Conservation (phyloP, 352 stramenopile species). For the Globisporangium orthogonon region DNA sequence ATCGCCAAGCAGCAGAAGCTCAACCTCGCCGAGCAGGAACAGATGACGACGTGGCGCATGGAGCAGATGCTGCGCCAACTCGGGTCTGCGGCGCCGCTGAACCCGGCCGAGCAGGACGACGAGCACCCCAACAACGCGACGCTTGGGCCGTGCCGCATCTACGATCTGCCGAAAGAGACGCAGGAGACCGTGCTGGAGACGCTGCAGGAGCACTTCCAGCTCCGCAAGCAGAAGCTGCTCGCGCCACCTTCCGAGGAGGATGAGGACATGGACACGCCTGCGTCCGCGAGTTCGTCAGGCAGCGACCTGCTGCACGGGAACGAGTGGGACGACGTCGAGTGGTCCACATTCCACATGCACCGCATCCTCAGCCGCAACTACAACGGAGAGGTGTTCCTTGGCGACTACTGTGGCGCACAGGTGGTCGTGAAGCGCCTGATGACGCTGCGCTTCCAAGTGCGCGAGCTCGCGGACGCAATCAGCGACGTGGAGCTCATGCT, state of each 20-base stretch:
- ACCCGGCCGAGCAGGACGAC: slow-evolving; percentile 14
- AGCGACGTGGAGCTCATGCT: slow-evolving; percentile 64
- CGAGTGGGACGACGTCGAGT: slow-evolving; percentile 13
- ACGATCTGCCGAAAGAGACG: slow-evolving; percentile 47
- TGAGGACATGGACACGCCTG: neutral
- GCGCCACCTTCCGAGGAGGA: slow-evolving; percentile 1
- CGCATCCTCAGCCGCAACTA: slow-evolving; percentile 37
- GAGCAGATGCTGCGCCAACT: slow-evolving; percentile 56
- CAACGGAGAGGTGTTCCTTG: slow-evolving; percentile 54
- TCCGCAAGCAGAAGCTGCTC: slow-evolving; percentile 34
- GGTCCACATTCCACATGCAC: slow-evolving; percentile 36
- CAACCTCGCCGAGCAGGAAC: slow-evolving; percentile 51
- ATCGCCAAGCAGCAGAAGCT: slow-evolving; percentile 31
- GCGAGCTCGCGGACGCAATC: slow-evolving; percentile 56
- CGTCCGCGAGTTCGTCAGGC: no score
- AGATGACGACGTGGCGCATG: slow-evolving; percentile 65
- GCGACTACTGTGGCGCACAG: slow-evolving; percentile 42
- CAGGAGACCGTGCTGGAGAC: slow-evolving; percentile 53
- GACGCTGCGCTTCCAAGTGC: slow-evolving; percentile 50
- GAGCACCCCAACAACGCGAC: slow-evolving; percentile 16
- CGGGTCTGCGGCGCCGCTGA: slow-evolving; percentile 10
- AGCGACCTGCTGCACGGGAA: neutral
- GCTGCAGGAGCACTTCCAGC: slow-evolving; percentile 54
- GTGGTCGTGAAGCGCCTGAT: slow-evolving; percentile 72
- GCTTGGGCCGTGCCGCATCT: slow-evolving; percentile 31